Conservation (phyloP, 352 stramenopile genomes). For the Globisporangium sylvaticum region DNA sequence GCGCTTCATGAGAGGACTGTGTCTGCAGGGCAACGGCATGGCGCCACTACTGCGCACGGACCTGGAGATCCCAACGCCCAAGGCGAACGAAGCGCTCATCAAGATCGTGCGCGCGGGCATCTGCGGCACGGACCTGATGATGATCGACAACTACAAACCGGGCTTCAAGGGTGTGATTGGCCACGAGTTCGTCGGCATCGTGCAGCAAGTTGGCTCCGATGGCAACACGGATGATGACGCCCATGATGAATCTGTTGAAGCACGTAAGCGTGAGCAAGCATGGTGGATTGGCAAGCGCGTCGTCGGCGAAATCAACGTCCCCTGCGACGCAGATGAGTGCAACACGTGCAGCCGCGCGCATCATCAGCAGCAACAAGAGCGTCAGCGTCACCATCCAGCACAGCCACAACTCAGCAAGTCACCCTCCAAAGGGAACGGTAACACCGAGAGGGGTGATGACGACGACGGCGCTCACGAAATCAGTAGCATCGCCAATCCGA, state of each 20-base stretch:
- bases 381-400: neutral
- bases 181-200: conserved; percentile 89
- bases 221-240: neutral
- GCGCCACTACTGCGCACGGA: conserved; percentile 29
- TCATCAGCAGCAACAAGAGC: neutral
- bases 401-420: conserved; percentile 14
- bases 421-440: neutral
- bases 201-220: conserved; percentile 46
- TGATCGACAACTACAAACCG: conserved; percentile 73
- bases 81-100: conserved; percentile 44
- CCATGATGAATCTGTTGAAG: conserved; percentile 10
- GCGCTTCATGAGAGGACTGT: conserved; percentile 46
- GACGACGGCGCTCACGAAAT: neutral
- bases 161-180: conserved; percentile 67
- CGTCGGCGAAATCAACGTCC: conserved; percentile 91
- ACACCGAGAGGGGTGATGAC: neutral
- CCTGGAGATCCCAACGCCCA: conserved; percentile 34
- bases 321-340: conserved; percentile 62
- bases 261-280: conserved; percentile 5
- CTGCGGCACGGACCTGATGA: conserved; percentile 70
- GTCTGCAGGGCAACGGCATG: conserved; percentile 33
- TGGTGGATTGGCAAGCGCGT: conserved; percentile 75
- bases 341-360: conserved; percentile 19
- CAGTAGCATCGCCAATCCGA: neutral
- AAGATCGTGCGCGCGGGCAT: conserved; percentile 61